Base-by-base conservation (phyloP, 2,329 filamentous ascomycete genomes). In the Beauveria sp. region DNA sequence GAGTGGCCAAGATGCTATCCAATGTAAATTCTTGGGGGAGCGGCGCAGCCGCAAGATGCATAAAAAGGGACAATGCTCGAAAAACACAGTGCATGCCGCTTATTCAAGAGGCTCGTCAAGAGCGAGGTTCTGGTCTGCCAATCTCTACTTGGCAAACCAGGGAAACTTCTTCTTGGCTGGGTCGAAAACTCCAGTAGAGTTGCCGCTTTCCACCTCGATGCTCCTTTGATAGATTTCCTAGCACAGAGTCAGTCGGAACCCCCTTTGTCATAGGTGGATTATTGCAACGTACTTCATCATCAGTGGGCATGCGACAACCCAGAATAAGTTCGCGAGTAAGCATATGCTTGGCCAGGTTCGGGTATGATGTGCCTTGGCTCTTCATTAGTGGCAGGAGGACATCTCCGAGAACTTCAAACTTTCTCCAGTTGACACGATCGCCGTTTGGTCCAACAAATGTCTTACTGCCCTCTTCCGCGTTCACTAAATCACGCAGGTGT, bases 381-480 rank as follows among this genome's bases (percentile, higher is more conserved):
- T 88, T 89, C 83, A 97, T 96, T 60, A 99, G 87, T 2, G 91
- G 89, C 63, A 97, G 80, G 58, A 98, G 83, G 5, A 97, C 90
- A 67, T 98, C 93, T 7, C 93, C 93, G 75, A 98, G 86, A 38
- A 99, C 88, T 74, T 98, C 93, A 69, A 98, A 99, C 72, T 99
- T 99, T 75, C 89, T 92, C 95, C 95, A 99, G 72, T 98, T 98
- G 71, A 99, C 90, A 57, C 90, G 81, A 65, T 91, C 85, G 65
- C 81, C 85, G 63, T 85, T 81, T 2, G 84, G 81, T 8, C 89
- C 91, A 1, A 98, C 79, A 72, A 96, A 93, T 0, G 95, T 98
- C 69, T 85, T 86, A 73, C 95, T 97, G 40, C 93, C 95, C 74
- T 96, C 90, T 70, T 96, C 91, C 0, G 95, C 93, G 14, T 90